phyloP scores from a whole-genome alignment of 352 stramenopile species.

The Phytopythium sindhum region DNA sequence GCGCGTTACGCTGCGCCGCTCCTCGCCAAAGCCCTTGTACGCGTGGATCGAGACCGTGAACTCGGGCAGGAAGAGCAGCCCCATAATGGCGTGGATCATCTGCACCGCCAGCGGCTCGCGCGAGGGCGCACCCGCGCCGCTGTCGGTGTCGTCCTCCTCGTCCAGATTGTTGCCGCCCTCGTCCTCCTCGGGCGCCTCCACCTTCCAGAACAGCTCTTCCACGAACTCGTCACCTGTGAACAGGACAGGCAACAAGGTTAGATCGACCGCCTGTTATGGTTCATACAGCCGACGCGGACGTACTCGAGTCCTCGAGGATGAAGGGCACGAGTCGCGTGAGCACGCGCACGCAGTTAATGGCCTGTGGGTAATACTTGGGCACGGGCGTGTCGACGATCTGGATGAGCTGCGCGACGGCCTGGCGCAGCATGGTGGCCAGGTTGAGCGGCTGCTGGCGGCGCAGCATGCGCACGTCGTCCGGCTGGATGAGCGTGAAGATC shows the following conservation, averaged over 20 bases:
- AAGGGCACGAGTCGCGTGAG: slow-evolving; percentile 81
- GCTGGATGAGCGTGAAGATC: slow-evolving; percentile 89
- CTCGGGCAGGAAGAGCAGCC: slow-evolving; percentile 80
- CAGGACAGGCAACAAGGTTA: background rate
- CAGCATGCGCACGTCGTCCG: slow-evolving; percentile 86
- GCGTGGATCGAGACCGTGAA: slow-evolving; percentile 84
- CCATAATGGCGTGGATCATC: slow-evolving; percentile 86
- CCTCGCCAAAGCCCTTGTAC: slow-evolving; percentile 79
- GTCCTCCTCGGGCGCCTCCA: slow-evolving; percentile 21
- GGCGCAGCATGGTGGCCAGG: slow-evolving; percentile 77
- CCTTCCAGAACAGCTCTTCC: slow-evolving; percentile 77
- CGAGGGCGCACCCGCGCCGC: background rate
- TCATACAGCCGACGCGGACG: background rate
- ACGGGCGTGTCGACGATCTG: slow-evolving; percentile 87
- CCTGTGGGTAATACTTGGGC: slow-evolving; percentile 87
- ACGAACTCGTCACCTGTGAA: slow-evolving; percentile 67
- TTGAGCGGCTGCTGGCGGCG: slow-evolving; percentile 80
- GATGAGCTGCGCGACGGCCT: slow-evolving; percentile 77
- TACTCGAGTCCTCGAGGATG: slow-evolving; percentile 72
- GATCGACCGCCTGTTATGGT: background rate
- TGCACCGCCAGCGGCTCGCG: slow-evolving; percentile 58
- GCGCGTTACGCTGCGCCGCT: slow-evolving; percentile 60
- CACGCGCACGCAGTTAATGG: slow-evolving; percentile 82
- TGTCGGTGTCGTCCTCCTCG: slow-evolving; percentile 38
- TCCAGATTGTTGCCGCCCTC: slow-evolving; percentile 12